Percentiles rank a stretch among this genome's conserved stretches.
These are phyloP conservation scores for Hirsutella thompsonii DNA, from an alignment of 2,329 filamentous ascomycete genomes.

Conservation along the genomic window DNA sequence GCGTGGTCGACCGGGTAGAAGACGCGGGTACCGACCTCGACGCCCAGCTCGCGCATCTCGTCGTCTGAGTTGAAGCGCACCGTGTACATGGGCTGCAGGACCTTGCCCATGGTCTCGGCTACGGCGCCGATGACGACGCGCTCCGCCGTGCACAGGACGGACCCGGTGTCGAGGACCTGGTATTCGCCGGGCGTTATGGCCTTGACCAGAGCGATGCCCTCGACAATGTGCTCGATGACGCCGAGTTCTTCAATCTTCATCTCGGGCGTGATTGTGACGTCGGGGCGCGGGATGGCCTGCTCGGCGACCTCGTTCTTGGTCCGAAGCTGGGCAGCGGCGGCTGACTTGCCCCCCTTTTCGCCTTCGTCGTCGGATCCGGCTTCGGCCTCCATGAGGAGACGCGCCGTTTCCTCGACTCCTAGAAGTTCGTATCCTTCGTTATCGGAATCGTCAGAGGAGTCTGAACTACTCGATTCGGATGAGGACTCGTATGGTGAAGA, in stretches of 20 bases:
- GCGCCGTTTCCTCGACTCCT: conserved; percentile 69
- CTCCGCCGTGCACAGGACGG: conserved; percentile 67
- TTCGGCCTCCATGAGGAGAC: conserved; percentile 74
- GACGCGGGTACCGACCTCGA: conserved; percentile 57
- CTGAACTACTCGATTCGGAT: conserved; percentile 43
- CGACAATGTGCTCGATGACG: conserved; percentile 61
- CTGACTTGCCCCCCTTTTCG: conserved; percentile 29
- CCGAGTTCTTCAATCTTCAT: conserved; percentile 71
- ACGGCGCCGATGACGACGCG: conserved; percentile 68
- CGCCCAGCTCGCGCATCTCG: conserved; percentile 52
- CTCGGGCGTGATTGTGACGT: conserved; percentile 62
- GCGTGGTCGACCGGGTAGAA: conserved; percentile 74
- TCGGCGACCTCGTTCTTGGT: conserved; percentile 72
- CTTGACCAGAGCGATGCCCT: conserved; percentile 66
- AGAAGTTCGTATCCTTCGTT: conserved; percentile 59
- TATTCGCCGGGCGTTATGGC: conserved; percentile 70
- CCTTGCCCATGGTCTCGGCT: conserved; percentile 75
- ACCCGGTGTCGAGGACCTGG: conserved; percentile 72
- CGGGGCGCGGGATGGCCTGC: conserved; percentile 56
- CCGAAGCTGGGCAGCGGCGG: conserved; percentile 39
- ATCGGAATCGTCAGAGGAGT: conserved; percentile 43
- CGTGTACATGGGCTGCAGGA: conserved; percentile 76
- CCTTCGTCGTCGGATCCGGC: conserved; percentile 69
- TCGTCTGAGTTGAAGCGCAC: conserved; percentile 59
- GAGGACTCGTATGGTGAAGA: conserved; percentile 66